phyloP scores from a whole-genome alignment of 2,329 filamentous ascomycete species.

The Tolypocladium capitatum region DNA sequence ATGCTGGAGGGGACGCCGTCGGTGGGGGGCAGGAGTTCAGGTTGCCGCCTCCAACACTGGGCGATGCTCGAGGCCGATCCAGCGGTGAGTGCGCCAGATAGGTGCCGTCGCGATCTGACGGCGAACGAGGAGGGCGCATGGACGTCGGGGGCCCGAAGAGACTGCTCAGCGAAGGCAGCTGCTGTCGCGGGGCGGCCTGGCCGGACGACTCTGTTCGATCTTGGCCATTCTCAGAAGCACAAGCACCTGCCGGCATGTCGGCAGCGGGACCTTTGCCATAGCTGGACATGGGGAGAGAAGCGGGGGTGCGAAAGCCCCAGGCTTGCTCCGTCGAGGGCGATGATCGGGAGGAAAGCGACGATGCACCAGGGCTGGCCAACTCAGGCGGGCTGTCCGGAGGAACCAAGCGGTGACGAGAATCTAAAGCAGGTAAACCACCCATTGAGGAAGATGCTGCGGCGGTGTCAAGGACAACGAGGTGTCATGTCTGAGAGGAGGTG shows the following conservation, averaged over 20 bases:
- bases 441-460: conserved; percentile 28
- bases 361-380: conserved; percentile 36
- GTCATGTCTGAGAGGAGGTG: conserved; percentile 4
- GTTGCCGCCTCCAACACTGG: conserved; percentile 22
- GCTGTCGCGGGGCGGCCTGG: conserved; percentile 24
- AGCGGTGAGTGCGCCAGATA: conserved; percentile 31
- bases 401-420: conserved; percentile 35
- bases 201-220: conserved; percentile 20
- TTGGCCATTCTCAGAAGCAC: conserved; percentile 20
- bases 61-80: conserved; percentile 30
- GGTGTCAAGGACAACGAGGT: not conserved
- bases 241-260: conserved; percentile 29
- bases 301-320: conserved; percentile 25
- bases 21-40: conserved; percentile 36
- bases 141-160: conserved; percentile 37
- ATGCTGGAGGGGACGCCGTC: conserved; percentile 19
- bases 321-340: conserved; percentile 29
- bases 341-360: conserved; percentile 31
- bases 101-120: conserved; percentile 31
- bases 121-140: conserved; percentile 30
- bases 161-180: conserved; percentile 43
- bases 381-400: conserved; percentile 42
- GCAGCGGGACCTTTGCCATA: conserved; percentile 35
- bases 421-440: conserved; percentile 39
- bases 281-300: conserved; percentile 44